Evolutionary conservation across 371 early-diverging fungal genomes (phyloP).

Genomic region (Sporodiniella umbellata): DNA sequence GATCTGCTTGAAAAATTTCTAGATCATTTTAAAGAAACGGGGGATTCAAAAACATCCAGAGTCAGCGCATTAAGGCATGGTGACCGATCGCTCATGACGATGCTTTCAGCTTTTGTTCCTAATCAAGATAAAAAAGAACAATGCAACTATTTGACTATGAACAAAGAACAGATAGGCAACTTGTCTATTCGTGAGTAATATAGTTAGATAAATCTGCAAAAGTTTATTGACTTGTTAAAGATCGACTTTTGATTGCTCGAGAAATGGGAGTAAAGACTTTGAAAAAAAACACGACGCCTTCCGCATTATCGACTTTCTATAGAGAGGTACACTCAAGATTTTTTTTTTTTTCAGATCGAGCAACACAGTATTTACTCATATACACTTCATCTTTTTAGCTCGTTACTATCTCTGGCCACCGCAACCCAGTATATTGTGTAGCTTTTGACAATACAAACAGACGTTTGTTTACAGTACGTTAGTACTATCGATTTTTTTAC

Average conservation of each 20-base stretch:
- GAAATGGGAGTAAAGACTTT: constrained; percentile 22
- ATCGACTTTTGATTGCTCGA: constrained; percentile 32
- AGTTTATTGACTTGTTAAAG: constrained; percentile 4
- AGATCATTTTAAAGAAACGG: constrained; percentile 31
- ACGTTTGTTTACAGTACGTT: constrained; percentile 66
- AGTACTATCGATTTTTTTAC: background rate
- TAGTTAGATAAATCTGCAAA: background rate
- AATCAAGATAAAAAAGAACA: constrained; percentile 8
- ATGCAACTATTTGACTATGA: constrained; percentile 28
- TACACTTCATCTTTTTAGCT: constrained; percentile 49
- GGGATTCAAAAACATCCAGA: constrained; percentile 27
- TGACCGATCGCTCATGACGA: constrained; percentile 37
- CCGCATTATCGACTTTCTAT: constrained; percentile 25
- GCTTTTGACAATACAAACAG: constrained; percentile 73
- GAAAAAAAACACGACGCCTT: constrained; percentile 21
- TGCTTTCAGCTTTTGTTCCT: constrained; percentile 37
- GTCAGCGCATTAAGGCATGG: constrained; percentile 39
- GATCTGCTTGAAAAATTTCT: constrained; percentile 24
- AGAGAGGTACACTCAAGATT: constrained; percentile 30
- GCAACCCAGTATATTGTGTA: constrained; percentile 69
- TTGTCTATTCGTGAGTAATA: constrained; percentile 26
- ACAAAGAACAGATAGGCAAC: constrained; percentile 11
- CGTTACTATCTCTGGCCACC: constrained; percentile 74
- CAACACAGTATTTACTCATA: too few species aligned
- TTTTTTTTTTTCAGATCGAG: too few species aligned